Evolutionary conservation across 1,284 basidiomycete species (phyloP), one percentile per base, ranked within the genome.

Genomic region (Pholiota adiposa): DNA sequence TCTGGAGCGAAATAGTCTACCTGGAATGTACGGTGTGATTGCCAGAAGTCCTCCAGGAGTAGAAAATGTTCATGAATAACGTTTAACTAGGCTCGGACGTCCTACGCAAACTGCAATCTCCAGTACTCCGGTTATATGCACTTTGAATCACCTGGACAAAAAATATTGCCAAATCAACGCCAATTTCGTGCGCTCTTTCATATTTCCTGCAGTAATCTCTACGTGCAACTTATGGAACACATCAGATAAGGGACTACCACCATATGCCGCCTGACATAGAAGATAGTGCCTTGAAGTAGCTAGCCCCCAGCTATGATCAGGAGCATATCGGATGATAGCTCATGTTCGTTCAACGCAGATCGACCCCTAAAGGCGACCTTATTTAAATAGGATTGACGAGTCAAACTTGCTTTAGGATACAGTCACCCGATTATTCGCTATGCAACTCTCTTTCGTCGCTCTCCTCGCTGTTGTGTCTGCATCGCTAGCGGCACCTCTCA

Each of bases 381-480:
- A 38, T 38, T 46, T 25, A 46, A 46, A 46, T 14, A 27, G 44
- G 5, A 12, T 14, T 14, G 23, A 1, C 4, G 23, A 27, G 21
- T n/a, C 44, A 9, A 38, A 7, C 9, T 12, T 46, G 12, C 3
- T 27, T n/a, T 27, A 27, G 14, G 23, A 46, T 27, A 3, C 23
- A 2, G 12, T 46, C 7, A n/a, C 21, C 7, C 14, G 11, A 27
- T 46, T 46, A 19, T 11, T 8, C 48, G 8, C 48, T n/a, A 59
- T 59, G 58, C 43, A 25, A 29, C 23, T 55, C 4, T 60, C 54
- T 25, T 14, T 52, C 31, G 43, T 65, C 14, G 33, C 31, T 4
- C n/a, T 61, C 31, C 48, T 53, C 12, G 44, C 38, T 3, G 8
- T 48, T 16, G 54, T 54, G 4, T 52, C 48, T 33, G 55, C 36